Conservation (phyloP, 371 early-diverging fungal genomes). For the Funneliformis caledonium region DNA sequence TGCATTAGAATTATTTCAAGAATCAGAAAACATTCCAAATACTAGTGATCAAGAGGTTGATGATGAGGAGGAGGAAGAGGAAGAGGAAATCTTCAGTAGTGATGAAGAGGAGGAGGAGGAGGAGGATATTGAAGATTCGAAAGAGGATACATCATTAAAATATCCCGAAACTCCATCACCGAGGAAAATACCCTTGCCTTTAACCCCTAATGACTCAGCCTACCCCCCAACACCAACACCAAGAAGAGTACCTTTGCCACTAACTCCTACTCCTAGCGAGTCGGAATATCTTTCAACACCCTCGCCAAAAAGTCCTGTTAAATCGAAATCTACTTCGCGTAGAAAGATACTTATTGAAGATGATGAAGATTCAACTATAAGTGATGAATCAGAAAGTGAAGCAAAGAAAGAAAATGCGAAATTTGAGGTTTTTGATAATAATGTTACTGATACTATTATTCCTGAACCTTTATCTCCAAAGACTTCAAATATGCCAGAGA, state of each 20-base stretch:
- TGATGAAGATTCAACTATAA: neutral
- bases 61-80: constrained; percentile 16
- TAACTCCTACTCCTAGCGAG: neutral
- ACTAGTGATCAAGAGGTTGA: constrained; percentile 30
- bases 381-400: neutral
- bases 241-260: neutral
- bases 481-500: neutral
- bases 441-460: neutral
- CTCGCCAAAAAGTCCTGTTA: neutral
- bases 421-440: neutral
- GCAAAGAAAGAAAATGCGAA: neutral
- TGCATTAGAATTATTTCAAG: constrained; percentile 39
- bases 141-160: neutral
- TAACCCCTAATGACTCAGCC: neutral
- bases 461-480: neutral
- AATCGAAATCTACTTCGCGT: neutral
- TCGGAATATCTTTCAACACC: constrained; percentile 3
- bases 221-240: neutral
- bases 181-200: neutral
- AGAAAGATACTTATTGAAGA: neutral
- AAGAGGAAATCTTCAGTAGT: constrained; percentile 14
- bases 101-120: constrained; percentile 1
- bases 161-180: neutral
- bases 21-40: constrained; percentile 15
- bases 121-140: neutral